Conservation (phyloP, 2,329 filamentous ascomycete genomes). For the Mycosphaerella sp. region DNA sequence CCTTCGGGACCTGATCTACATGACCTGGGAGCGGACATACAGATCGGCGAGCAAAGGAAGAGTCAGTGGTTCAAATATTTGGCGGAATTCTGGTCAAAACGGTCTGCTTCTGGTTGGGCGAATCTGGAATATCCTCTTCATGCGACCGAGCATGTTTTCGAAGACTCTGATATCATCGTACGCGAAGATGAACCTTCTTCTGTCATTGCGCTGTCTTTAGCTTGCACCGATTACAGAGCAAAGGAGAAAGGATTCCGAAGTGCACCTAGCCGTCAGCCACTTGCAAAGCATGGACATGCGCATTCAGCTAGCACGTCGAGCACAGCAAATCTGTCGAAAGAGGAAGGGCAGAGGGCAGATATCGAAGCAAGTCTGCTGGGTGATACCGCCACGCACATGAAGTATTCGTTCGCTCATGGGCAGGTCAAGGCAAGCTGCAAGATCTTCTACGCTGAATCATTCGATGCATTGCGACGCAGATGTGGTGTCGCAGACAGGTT, state of each 20-base stretch:
- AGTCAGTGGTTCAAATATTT: conserved; percentile 91
- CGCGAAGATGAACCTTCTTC: conserved; percentile 96
- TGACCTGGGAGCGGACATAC: conserved; percentile 56
- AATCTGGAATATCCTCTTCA: conserved; percentile 82
- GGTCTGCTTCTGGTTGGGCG: conserved; percentile 91
- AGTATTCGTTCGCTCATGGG: conserved; percentile 91
- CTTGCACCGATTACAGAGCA: conserved; percentile 75
- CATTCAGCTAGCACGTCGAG: conserved; percentile 23
- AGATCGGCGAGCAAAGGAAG: conserved; percentile 87
- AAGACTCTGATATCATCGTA: conserved; percentile 94
- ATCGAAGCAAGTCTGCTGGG: conserved; percentile 81
- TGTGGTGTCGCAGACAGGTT: conserved; percentile 92
- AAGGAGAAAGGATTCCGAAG: conserved; percentile 65
- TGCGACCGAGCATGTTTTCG: conserved; percentile 86
- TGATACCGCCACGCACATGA: conserved; percentile 83
- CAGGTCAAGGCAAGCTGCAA: conserved; percentile 96
- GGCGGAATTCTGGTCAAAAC: conserved; percentile 96
- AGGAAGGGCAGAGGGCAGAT: conserved; percentile 56
- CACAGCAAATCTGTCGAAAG: conserved; percentile 27
- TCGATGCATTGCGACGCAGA: conserved; percentile 87
- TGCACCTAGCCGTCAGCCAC: conserved; percentile 23
- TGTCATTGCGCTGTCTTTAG: conserved; percentile 85
- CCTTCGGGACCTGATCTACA: conserved; percentile 46
- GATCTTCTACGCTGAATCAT: conserved; percentile 97
- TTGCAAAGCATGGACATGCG: conserved; percentile 25